Base-by-base conservation (phyloP, 2,329 filamentous ascomycete species). In the Pseudogymnoascus sp. region DNA sequence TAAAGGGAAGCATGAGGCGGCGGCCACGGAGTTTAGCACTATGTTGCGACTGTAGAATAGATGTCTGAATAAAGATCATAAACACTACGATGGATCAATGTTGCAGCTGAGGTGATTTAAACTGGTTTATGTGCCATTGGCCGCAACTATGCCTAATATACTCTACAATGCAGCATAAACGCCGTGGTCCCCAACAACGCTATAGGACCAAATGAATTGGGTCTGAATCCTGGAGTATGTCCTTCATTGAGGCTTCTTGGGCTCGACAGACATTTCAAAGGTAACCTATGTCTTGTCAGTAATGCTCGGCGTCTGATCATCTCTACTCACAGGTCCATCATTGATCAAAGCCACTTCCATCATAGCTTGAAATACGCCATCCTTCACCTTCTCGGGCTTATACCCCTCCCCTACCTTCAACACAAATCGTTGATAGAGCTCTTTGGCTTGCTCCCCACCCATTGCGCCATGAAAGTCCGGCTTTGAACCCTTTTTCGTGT, bases 301-400 rank as follows among this genome's bases (percentile, higher is more conserved):
- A 55, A 55, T 3, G 27, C 48, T 13, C 29, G 3, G 29, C 15
- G 1, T 33, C 48, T 13, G 5, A 8, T 17, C 13, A 7, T 13
- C 21, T 39, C 35, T n/a, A 69, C 78, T 69, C 73, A 88, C 86
- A 61, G 86, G 86, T 1, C 86, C 86, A 68, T 97, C 93, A 68
- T 97, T 97, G 59, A 97, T 86, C 31, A 97, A 77, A 58, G 90
- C 89, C 63, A 99, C 93, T 71, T 97, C 89, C 94, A 99, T 99
- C 92, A 96, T 97, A 59, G 94, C 94, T 72, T 96, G 93, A 74
- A 99, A 99, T 31, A 93, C 86, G n/a, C 95, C 94, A 73, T 99
- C 88, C 73, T 96, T 92, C 63, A 99, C 92, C 66, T 82, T 87
- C 7, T 91, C 89, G 5, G 83, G 75, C 4, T 79, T 74, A 73